Evolutionary conservation across 2,329 filamentous ascomycete species (phyloP).

Genomic region (Diaporthe aspalathi): DNA sequence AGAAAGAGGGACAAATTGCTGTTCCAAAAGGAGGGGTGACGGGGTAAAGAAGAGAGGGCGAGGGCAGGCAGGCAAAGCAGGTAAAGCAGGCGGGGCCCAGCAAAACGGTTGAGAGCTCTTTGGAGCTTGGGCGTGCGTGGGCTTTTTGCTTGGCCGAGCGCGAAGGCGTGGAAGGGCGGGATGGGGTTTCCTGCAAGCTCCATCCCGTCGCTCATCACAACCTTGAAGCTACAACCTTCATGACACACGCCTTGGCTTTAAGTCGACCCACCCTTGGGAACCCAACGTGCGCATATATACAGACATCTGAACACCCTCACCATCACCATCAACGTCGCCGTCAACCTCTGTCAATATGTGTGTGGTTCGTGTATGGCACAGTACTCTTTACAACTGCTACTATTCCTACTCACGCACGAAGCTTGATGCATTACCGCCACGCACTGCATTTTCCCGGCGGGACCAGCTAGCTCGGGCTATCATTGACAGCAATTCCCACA

Average conservation of each 20-base stretch:
- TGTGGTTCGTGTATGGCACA: not conserved
- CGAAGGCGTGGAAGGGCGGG: constrained; percentile 14
- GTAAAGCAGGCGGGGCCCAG: not conserved
- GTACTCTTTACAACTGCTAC: not conserved
- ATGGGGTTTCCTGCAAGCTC: not conserved
- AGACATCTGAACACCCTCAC: not conserved
- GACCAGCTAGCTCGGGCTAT: constrained; percentile 26
- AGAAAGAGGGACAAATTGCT: not conserved
- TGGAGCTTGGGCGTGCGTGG: not conserved
- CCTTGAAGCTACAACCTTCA: constrained; percentile 9
- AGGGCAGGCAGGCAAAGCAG: not conserved
- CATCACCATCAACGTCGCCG: not conserved
- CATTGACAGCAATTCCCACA: constrained; percentile 4
- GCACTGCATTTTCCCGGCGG: constrained; percentile 23
- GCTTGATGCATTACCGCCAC: not conserved
- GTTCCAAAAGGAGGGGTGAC: constrained; percentile 39
- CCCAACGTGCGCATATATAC: not conserved
- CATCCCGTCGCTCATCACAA: constrained; percentile 21
- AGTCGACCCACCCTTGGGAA: not conserved
- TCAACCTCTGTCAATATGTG: not conserved
- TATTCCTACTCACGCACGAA: constrained; percentile 12
- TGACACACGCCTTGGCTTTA: constrained; percentile 27
- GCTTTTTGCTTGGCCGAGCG: not conserved
- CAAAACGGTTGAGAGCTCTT: constrained; percentile 27
- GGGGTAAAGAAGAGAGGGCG: constrained; percentile 34